Evolutionary conservation across 2,329 filamentous ascomycete species (phyloP).

Genomic region (Chalaropsis thielavioides): DNA sequence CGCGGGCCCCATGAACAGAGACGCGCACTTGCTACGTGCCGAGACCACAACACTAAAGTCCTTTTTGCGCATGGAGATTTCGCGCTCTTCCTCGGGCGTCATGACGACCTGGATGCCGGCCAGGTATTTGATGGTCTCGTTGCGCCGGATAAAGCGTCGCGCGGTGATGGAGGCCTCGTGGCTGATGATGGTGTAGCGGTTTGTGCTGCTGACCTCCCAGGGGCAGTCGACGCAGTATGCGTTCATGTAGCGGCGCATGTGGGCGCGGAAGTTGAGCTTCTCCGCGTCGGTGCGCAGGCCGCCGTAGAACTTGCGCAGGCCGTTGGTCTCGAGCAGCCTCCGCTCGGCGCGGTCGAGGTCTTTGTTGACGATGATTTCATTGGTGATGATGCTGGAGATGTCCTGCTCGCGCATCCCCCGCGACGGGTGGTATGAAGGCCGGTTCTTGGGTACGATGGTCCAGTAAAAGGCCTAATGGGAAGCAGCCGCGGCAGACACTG

Average conservation of each 20-base stretch:
- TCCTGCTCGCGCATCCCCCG: constrained; percentile 58
- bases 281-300: constrained; percentile 60
- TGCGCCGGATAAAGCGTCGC: constrained; percentile 60
- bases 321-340: constrained; percentile 56
- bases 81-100: constrained; percentile 77
- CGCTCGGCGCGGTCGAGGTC: constrained; percentile 56
- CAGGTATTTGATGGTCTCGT: constrained; percentile 81
- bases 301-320: constrained; percentile 56
- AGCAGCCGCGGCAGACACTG: neutral
- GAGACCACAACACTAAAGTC: constrained; percentile 97
- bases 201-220: constrained; percentile 82
- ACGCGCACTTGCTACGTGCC: constrained; percentile 77
- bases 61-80: constrained; percentile 65
- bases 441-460: constrained; percentile 91
- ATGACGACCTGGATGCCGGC: constrained; percentile 84
- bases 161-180: constrained; percentile 83
- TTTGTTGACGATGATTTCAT: constrained; percentile 58
- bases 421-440: constrained; percentile 68
- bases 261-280: constrained; percentile 70
- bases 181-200: constrained; percentile 81
- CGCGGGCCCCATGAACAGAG: constrained; percentile 85
- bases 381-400: constrained; percentile 45
- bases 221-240: constrained; percentile 90
- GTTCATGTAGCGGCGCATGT: constrained; percentile 79
- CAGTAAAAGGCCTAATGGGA: constrained; percentile 71